Conservation (phyloP, 116 monocot genomes). For the Trichopus zeylanicus region DNA sequence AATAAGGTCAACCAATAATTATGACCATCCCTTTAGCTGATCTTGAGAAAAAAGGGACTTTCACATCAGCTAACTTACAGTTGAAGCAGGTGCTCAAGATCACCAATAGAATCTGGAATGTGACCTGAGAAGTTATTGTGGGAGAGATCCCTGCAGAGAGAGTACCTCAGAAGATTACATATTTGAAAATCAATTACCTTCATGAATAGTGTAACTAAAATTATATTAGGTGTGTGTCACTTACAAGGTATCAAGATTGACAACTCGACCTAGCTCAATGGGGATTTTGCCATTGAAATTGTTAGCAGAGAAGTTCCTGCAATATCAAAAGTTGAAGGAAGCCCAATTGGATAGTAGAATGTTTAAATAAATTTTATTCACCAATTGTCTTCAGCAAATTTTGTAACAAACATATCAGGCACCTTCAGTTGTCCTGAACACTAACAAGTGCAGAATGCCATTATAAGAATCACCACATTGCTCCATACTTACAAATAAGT, state of each 20-base stretch:
- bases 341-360: background rate
- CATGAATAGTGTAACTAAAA: background rate
- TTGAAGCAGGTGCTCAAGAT: constrained; percentile 92
- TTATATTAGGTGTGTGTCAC: background rate
- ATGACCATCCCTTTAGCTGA: too few relatives aligned
- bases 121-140: constrained; percentile 64
- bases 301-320: constrained; percentile 90
- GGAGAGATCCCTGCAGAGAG: constrained; percentile 67
- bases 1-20: too few relatives aligned
- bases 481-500: constrained; percentile 73
- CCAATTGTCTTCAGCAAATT: too few relatives aligned
- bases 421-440: too few relatives aligned
- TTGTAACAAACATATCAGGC: too few relatives aligned
- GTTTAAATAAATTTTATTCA: background rate
- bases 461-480: too few relatives aligned
- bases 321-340: background rate
- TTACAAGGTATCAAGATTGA: constrained; percentile 96
- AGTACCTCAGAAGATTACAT: background rate
- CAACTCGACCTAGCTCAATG: constrained; percentile 58
- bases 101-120: constrained; percentile 79
- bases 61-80: constrained; percentile 72
- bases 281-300: constrained; percentile 72
- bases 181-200: background rate
- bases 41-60: too few relatives aligned
- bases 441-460: too few relatives aligned